A percentile compares a stretch with the other conserved stretches of the same genome.
phyloP scores from a whole-genome alignment of 202 grass and related monocot species.

The Panicum virgatum region DNA sequence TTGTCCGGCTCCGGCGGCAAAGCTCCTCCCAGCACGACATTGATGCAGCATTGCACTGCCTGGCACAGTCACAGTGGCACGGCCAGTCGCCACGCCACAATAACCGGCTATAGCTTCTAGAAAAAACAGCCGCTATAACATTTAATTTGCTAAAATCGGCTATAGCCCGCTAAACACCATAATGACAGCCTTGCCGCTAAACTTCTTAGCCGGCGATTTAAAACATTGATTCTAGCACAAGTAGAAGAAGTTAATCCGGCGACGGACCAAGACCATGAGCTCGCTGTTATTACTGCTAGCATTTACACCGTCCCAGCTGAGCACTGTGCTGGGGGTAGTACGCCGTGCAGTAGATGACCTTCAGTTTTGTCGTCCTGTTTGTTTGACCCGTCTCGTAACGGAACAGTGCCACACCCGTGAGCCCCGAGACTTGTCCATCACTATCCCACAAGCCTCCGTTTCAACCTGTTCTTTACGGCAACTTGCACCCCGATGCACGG shows the following conservation, averaged over 20 bases:
- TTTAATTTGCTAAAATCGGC: no score
- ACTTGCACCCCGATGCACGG: background rate
- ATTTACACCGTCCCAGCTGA: constrained; percentile 6
- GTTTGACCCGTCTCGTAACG: constrained; percentile 27
- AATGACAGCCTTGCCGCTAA: no score
- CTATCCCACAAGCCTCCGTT: background rate
- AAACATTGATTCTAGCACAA: background rate
- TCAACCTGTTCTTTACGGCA: constrained; percentile 25
- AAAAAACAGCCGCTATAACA: no score
- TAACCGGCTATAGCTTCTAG: no score
- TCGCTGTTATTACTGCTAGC: background rate
- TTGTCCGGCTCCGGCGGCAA: background rate
- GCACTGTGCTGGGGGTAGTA: background rate
- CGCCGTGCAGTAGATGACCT: background rate
- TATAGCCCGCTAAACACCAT: no score
- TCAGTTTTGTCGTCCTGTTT: constrained; percentile 25
- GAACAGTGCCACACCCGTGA: constrained; percentile 5
- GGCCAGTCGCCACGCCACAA: background rate
- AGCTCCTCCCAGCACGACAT: background rate
- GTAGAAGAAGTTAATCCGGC: background rate
- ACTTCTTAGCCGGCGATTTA: no score
- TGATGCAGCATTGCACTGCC: background rate
- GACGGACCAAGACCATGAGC: no score
- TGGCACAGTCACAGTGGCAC: no score
- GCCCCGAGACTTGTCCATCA: background rate